Evolutionary conservation across 768 basidiomycete species (phyloP), one percentile per base, ranked within the genome.

Genomic region (Antrodiella citrinella): DNA sequence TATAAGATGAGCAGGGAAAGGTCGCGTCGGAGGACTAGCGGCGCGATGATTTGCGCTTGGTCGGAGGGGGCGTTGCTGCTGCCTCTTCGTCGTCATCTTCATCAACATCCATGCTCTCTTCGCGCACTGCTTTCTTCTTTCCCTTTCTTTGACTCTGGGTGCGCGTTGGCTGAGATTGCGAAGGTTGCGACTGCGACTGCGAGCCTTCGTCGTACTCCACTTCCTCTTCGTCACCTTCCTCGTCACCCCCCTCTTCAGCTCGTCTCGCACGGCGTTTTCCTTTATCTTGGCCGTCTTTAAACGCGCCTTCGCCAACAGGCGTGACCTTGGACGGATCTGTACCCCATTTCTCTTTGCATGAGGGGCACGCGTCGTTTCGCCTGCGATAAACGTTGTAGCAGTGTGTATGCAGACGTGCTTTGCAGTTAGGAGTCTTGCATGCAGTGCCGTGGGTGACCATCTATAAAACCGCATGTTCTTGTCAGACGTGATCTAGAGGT

Each of bases 251-350:
- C n/a, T 65, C 66, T 15, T 68, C 69, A 26, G 66, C 69, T 26
- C 62, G 62, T 48, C 67, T 67, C 23, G 57, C 56, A 23, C 68
- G 69, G 52, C 73, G 64, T 26, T 61, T 56, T 13, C 58, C 56
- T 30, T 56, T 55, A 23, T 63, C 63, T 21, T 86, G 80, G 7
- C 79, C 82, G 44, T 79, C 78, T 47, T 69, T 74, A 43, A 74
- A 75, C 4, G 88, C 88, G 4, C 63, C 76, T 66, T 91, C 89
- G 12, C 89, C 89, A 12, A 91, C 66, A 4, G 76, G 74, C 2
- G 62, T 54, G 35, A 90, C 71, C 19, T 66, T 70, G 18, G 69
- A 62, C n/a, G 67, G 70, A n/a, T 76, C 71, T 20, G 63, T 60
- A 3, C 82, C 77, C 89, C 88, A 93, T 44, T 76, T 73, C 35